These are phyloP conservation scores for Tagetes patula DNA, from an alignment of 129 eudicot genomes.

Conservation along the genomic window DNA sequence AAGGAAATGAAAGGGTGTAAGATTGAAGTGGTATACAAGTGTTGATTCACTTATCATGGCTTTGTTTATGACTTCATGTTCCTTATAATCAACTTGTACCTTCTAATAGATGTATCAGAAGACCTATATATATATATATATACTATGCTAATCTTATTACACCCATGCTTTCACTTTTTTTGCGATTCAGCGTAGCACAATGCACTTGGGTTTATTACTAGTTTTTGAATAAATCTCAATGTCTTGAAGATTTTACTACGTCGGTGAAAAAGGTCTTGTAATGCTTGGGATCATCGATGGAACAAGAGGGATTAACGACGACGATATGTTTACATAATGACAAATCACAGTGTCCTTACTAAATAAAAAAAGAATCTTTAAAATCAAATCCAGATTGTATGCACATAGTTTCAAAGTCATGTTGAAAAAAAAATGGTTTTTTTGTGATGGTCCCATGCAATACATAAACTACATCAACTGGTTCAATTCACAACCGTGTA, in stretches of 20 bases:
- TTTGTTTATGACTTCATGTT: constrained; percentile 36
- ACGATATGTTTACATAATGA: too few species aligned
- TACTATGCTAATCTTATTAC: constrained; percentile 26
- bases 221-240: too few species aligned
- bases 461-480: neutral
- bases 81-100: constrained; percentile 23
- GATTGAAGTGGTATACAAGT: constrained; percentile 29
- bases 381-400: neutral
- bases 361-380: neutral
- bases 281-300: too few species aligned
- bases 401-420: neutral
- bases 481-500: neutral
- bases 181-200: too few species aligned
- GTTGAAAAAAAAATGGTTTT: neutral
- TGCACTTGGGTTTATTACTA: too few species aligned
- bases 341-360: too few species aligned
- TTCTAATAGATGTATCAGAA: constrained; percentile 34
- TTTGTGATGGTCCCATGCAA: neutral
- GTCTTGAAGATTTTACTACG: too few species aligned
- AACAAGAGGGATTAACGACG: too few species aligned
- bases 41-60: constrained; percentile 38
- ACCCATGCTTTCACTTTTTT: constrained; percentile 3
- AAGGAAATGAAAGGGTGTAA: constrained; percentile 47
- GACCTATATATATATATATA: constrained; percentile 10
- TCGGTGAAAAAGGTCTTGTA: too few species aligned